Evolutionary conservation across 192 early-diverging fungal genomes (phyloP).

Genomic region (Chytriomyces hyalinus): DNA sequence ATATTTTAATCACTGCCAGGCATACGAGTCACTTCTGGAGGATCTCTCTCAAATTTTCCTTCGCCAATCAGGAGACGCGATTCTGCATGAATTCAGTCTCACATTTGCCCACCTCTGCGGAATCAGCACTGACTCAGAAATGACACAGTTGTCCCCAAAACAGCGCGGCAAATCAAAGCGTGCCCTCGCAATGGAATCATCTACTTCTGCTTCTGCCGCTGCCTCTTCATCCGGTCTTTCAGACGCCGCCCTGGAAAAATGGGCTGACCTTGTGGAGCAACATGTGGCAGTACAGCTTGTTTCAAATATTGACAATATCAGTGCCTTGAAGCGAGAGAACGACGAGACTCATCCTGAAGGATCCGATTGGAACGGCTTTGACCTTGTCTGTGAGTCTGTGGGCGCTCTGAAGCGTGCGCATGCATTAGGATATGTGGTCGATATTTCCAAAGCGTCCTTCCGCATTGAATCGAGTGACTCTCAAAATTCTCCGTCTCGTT

Average conservation of each 20-base stretch:
- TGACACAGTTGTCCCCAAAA: not conserved
- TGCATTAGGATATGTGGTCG: not conserved
- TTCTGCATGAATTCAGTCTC: constrained; percentile 40
- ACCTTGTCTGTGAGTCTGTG: not conserved
- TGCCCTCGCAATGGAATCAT: constrained; percentile 19
- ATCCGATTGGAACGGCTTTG: not conserved
- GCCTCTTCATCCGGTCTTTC: constrained; percentile 8
- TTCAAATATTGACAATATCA: not conserved
- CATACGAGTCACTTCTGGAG: constrained; percentile 47
- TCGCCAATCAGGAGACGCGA: constrained; percentile 38
- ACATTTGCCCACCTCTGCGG: constrained; percentile 38
- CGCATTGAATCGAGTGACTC: no score
- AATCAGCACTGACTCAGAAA: not conserved
- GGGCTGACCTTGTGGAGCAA: constrained; percentile 9
- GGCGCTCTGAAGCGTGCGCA: not conserved
- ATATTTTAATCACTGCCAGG: constrained; percentile 8
- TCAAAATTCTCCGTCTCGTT: no score
- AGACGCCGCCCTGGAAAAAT: constrained; percentile 20
- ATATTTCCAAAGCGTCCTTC: not conserved
- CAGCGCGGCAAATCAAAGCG: not conserved
- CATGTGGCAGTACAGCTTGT: not conserved
- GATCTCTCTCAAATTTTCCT: constrained; percentile 42
- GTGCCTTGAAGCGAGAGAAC: no score
- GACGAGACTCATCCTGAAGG: no score
- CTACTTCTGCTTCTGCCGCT: not conserved